These are phyloP conservation scores for Fraxinus excelsior DNA, from an alignment of 257 asterid species.

Conservation along the genomic window DNA sequence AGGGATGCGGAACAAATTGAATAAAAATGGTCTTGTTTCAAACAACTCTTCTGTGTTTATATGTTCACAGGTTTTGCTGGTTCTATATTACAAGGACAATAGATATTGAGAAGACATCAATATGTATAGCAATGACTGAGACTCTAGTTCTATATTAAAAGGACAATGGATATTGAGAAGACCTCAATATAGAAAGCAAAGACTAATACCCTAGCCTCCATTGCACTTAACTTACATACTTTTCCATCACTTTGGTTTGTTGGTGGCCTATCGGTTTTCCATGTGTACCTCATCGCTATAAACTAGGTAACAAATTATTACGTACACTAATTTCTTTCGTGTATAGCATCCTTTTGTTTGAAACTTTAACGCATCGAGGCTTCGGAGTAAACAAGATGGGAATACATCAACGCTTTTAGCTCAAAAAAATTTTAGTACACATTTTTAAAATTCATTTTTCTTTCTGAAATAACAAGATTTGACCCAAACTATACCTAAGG, in stretches of 20 bases:
- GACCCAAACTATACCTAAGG: too few species aligned
- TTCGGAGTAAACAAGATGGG: neutral
- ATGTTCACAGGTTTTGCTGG: conserved; percentile 75
- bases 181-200: conserved; percentile 61
- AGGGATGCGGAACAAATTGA: too few species aligned
- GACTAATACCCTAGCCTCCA: conserved; percentile 58
- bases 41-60: conserved; percentile 60
- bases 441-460: too few species aligned
- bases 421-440: too few species aligned
- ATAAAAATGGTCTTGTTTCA: too few species aligned
- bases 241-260: conserved; percentile 81
- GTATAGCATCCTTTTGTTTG: neutral
- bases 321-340: neutral
- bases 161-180: conserved; percentile 56
- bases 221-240: conserved; percentile 59
- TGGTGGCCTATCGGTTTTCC: conserved; percentile 80
- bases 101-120: conserved; percentile 45
- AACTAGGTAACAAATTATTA: conserved; percentile 56
- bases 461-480: too few species aligned
- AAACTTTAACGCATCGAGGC: neutral
- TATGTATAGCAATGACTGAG: too few species aligned
- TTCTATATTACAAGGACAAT: conserved; percentile 58
- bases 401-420: neutral
- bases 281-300: conserved; percentile 68
- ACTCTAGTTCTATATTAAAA: conserved; percentile 65